Evolutionary conservation across 2,329 filamentous ascomycete genomes (phyloP), one percentile per base, ranked within the genome.

Genomic region (Neofusicoccum laricinum): DNA sequence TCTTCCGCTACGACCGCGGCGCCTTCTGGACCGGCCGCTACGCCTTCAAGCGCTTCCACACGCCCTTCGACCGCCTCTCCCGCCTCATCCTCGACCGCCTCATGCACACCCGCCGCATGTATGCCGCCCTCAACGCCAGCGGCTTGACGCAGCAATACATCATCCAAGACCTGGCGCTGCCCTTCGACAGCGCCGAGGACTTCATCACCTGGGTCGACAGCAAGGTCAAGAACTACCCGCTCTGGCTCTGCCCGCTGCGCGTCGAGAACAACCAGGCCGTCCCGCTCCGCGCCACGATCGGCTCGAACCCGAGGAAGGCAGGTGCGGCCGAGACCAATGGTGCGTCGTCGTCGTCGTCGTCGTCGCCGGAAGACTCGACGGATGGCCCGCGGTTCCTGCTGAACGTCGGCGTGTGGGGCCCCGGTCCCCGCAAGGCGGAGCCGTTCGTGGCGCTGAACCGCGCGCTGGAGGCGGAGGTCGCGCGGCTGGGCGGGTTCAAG

Each of bases 381-480:
- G 40, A 8, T 12, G 38, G 51, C 5, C 50, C 62, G 19, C 21
- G n/a, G 15, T 64, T 55, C 32, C 71, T 82, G 49, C 73, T 84
- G 64, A 85, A 85, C 65, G 76, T 87, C 38, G 85, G 85, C n/a
- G 85, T 96, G 40, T 96, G 92, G 92, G 92, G 91, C 10, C 90
- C 88, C 75, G 91, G 90, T 7, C 86, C 89, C 1, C 74, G 80
- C 2, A 73, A 84, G 55, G 70, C 77, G 62, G 75, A 77, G 1
- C 81, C 82, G n/a, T 93, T 93, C 71, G 81, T 93, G 1, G 73
- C 77, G 43, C 85, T 86, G 69, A 96, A 96, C 76, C 85, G 89
- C 36, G 82, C 82, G 48, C 82, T 96, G 19, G 92, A 96, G 78
- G 78, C 80, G 19, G 89, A 90, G 72, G 84, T 93, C 3, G 80